Evolutionary conservation across 306 rosid species (phyloP).

Genomic region (Malus domestica): DNA sequence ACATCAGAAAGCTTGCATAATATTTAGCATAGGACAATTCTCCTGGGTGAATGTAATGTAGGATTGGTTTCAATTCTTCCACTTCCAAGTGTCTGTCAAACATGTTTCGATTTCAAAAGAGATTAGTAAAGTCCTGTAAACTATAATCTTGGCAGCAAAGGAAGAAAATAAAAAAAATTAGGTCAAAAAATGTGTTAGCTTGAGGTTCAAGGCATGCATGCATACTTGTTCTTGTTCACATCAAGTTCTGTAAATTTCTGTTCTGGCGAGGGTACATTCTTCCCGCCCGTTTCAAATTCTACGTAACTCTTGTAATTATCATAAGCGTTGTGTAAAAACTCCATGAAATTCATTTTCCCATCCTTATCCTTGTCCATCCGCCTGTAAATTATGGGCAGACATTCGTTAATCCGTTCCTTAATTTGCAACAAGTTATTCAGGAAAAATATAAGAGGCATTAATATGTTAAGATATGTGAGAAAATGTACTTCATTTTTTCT

Average conservation of each 20-base stretch:
- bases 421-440: not conserved
- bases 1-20: conserved; percentile 46
- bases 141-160: not conserved
- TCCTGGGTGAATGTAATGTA: conserved; percentile 62
- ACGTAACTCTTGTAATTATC: conserved; percentile 39
- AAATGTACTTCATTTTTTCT: conserved; percentile 36
- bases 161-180: not conserved
- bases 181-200: not conserved
- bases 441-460: not conserved
- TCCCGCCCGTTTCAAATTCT: conserved; percentile 41
- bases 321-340: conserved; percentile 40
- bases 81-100: conserved; percentile 39
- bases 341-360: conserved; percentile 52
- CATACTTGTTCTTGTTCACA: conserved; percentile 50
- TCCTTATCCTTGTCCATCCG: conserved; percentile 43
- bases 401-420: not conserved
- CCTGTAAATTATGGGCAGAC: conserved; percentile 26
- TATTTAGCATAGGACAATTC: conserved; percentile 57
- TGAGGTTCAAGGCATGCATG: not conserved
- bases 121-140: not conserved
- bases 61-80: conserved; percentile 57
- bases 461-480: not conserved
- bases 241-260: conserved; percentile 58
- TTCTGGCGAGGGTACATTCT: conserved; percentile 20
- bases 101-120: not conserved